Evolutionary conservation across 164 flowering plant species (phyloP), one percentile per base, ranked within the genome.

Genomic region (Aristolochia californica): DNA sequence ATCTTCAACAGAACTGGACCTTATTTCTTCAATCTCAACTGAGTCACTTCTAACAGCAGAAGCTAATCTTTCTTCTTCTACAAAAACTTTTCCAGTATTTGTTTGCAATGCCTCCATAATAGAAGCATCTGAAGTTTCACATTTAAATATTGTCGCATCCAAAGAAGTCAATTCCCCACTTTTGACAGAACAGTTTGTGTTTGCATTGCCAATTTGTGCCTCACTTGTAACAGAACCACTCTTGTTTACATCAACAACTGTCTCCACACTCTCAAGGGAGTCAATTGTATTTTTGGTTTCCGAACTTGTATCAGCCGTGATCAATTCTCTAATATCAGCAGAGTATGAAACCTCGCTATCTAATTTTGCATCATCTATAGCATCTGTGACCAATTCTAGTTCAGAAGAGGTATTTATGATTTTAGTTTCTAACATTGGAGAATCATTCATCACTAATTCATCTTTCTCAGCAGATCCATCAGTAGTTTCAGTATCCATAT

Each of bases 11-110:
- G 28, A 14, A 10, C 43, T 3, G 10, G 53, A 18, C 18, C 22
- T 18, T 43, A 56, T 2, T 22, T 21, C 30, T 10, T 11, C 24
- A 53, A 11, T 57, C 49, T 57, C 62, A 26, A 22, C 45, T 5
- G 56, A 58, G 26, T 38, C 20, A 55, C 21, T 45, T 21, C 51
- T 34, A 22, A 48, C 61, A 40, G 51, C 60, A 26, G 43, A 25
- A 27, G 60, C 61, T 51, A 56, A 27, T 34, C 40, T 53, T 28
- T 25, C 15, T 54, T 52, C 47, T 30, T 60, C 50, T 16, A 1
- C 12, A 16, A 47, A 17, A 17, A 11, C 18, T 47, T 17, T 48
- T 54, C 22, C 50, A 5, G 18, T 47, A 20, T 20, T 47, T 47
- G 8, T 47, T 47, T 47, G 20, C 4, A 47, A 20, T 20, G 5